phyloP scores from a whole-genome alignment of 768 basidiomycete species.

The Agaricus bisporus region DNA sequence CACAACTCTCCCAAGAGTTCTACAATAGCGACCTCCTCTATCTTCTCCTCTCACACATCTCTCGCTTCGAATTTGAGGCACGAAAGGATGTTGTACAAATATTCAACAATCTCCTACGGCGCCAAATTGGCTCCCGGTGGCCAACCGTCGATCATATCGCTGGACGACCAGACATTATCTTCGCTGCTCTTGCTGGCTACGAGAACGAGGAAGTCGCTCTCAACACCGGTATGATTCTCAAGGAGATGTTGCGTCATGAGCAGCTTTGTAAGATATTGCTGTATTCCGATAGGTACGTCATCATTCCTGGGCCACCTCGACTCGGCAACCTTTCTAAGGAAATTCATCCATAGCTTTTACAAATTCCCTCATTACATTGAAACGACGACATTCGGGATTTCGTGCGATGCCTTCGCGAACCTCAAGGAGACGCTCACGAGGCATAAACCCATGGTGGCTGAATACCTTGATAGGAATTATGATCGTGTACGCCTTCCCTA shows the following conservation, averaged over 20 bases:
- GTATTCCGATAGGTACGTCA: slow-evolving; percentile 85
- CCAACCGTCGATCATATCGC: slow-evolving; percentile 96
- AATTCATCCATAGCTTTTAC: slow-evolving; percentile 66
- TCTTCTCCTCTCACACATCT: slow-evolving; percentile 73
- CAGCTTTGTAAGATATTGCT: slow-evolving; percentile 84
- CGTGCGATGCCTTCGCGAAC: slow-evolving; percentile 96
- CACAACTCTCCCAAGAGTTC: slow-evolving; percentile 93
- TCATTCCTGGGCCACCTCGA: slow-evolving; percentile 6
- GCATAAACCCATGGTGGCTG: slow-evolving; percentile 97
- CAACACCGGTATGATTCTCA: slow-evolving; percentile 96
- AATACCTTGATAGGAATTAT: slow-evolving; percentile 95
- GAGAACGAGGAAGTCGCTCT: slow-evolving; percentile 94
- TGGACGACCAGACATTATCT: slow-evolving; percentile 66
- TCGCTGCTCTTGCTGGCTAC: slow-evolving; percentile 86
- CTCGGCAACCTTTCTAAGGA: slow-evolving; percentile 6
- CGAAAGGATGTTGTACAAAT: slow-evolving; percentile 82
- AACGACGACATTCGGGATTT: slow-evolving; percentile 95
- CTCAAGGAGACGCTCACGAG: slow-evolving; percentile 95
- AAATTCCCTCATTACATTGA: slow-evolving; percentile 96
- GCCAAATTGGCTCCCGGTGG: slow-evolving; percentile 90
- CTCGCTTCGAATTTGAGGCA: slow-evolving; percentile 91
- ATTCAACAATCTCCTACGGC: slow-evolving; percentile 81
- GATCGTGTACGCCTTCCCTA: slow-evolving; percentile 59
- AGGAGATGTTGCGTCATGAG: slow-evolving; percentile 95
- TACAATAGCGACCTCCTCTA: slow-evolving; percentile 87